Base-by-base conservation (phyloP, 2,329 filamentous ascomycete species). In the Neopestalotiopsis rosae region DNA sequence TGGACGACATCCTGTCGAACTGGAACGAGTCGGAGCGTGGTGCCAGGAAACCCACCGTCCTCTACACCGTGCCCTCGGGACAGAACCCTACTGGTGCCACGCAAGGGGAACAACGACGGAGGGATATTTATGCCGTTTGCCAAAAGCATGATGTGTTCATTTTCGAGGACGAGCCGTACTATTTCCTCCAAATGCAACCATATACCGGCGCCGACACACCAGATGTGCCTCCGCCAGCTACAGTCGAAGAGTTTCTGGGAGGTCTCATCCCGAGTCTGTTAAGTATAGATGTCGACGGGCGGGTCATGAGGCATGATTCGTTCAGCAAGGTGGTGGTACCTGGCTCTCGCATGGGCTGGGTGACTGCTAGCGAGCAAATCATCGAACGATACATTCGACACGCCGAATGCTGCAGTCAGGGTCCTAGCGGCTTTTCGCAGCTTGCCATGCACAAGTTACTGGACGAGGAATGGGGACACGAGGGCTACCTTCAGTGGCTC, bases 51-150 rank as follows among this genome's bases (percentile, higher is more conserved):
- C 88, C 88, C 9, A 84, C 87, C 61, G 77, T 90, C 5, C 76
- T 90, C 5, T 90, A 90, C 73, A 90, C 88, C 0, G 88, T 90
- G 4, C 88, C 88, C 1, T 94, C 93, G 0, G 95, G 95, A 1
- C 94, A 97, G 82, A 97, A 98, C 79, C 95, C 95, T 0, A 97
- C 94, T 0, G 95, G 95, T 9, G 91, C 94, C 12, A 97, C 94
- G 3, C 93, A 95, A 79, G 86, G 90, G 56, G 79, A 81, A 4
- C 84, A 90, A 76, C 86, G 95, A 68, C 86, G 94, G 66, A 85
- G 86, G 72, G 92, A 89, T 28, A 86, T 97, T 61, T 97, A 97
- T 81, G 85, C 85, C 45, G 87, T 97, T 14, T 92, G 91, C 40
- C 91, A 92, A 78, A 94, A 94, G 82, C 94, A 97, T 80, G 93